These are phyloP conservation scores for Emergomyces orientalis DNA, from an alignment of 2,329 filamentous ascomycete species.

Conservation along the genomic window DNA sequence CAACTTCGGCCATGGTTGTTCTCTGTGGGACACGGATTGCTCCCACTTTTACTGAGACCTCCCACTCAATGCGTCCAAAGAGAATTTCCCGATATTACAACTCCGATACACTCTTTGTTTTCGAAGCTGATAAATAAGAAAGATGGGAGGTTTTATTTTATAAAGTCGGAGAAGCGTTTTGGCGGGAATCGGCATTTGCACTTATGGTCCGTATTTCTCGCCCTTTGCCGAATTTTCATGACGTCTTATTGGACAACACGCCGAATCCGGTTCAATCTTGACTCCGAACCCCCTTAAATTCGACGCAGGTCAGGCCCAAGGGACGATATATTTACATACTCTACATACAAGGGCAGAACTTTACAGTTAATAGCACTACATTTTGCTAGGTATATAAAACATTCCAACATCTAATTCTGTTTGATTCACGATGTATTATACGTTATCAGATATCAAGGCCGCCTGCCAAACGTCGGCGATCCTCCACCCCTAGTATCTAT, in stretches of 20 bases:
- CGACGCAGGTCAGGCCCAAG: not conserved
- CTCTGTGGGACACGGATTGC: not conserved
- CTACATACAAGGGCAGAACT: not conserved
- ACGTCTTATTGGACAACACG: not conserved
- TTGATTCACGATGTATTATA: not conserved
- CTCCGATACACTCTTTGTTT: not conserved
- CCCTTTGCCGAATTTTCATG: constrained; percentile 20
- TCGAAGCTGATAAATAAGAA: not conserved
- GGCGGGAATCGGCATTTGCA: constrained; percentile 16
- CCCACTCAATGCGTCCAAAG: not conserved
- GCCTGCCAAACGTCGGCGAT: not conserved
- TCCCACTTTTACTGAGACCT: not conserved
- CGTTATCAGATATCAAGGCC: not conserved
- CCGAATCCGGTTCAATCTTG: not conserved
- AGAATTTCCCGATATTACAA: not conserved
- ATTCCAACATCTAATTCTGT: not conserved
- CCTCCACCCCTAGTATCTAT: not conserved
- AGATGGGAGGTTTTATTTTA: not conserved
- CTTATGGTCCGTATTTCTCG: constrained; percentile 16
- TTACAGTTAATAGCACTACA: not conserved
- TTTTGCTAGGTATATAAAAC: not conserved
- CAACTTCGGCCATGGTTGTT: constrained; percentile 22
- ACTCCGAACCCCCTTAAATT: not conserved
- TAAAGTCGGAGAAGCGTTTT: not conserved
- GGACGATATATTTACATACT: not conserved